Evolutionary conservation across 2,329 filamentous ascomycete genomes (phyloP), one percentile per base, ranked within the genome.

Genomic region (Drechslerella dactyloides): DNA sequence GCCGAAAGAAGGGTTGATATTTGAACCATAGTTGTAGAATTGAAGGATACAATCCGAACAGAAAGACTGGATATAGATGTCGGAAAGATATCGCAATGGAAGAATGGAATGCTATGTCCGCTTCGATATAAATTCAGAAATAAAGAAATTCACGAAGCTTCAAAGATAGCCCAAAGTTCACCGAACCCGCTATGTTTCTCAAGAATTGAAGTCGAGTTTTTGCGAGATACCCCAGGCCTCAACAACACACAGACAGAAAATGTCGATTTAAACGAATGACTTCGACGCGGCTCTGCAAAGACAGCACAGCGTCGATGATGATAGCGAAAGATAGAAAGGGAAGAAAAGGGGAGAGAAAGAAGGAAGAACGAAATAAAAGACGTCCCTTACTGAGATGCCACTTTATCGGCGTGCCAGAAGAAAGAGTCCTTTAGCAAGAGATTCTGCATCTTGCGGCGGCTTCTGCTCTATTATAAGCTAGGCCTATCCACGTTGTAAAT

Each of bases 271-370:
- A 72, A 68, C 33, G 68, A 72, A 56, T 65, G 60, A 57, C 60
- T 72, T 72, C 68, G 60, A 50, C 60, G 56, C 57, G 46, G 48
- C 55, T 56, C 68, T 57, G 33, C 48, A 46, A 52, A 59, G 50
- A 61, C 51, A 65, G 68, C 60, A 65, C 68, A 55, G 60, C 68
- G 68, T 65, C 68, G 60, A 61, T 65, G 56, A 64, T 51, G 66
- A 72, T 64, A 60, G 48, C 60, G 52, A 64, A 48, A 42, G 56
- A 63, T 40, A 24, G 23, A 46, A 70, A 44, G 23, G 11, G 57
- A 62, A 50, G 40, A 17, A 35, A 64, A 57, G 35, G 30, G 44
- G 48, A 51, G 40, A 33, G 21, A 56, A 54, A 27, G 21, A 61
- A 61, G 24, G 8, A 59, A 72, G 17, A 58, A 24, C 33, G 13